These are phyloP conservation scores for Dendrobium officinale DNA, from an alignment of 106 monocot genomes.

Conservation along the genomic window DNA sequence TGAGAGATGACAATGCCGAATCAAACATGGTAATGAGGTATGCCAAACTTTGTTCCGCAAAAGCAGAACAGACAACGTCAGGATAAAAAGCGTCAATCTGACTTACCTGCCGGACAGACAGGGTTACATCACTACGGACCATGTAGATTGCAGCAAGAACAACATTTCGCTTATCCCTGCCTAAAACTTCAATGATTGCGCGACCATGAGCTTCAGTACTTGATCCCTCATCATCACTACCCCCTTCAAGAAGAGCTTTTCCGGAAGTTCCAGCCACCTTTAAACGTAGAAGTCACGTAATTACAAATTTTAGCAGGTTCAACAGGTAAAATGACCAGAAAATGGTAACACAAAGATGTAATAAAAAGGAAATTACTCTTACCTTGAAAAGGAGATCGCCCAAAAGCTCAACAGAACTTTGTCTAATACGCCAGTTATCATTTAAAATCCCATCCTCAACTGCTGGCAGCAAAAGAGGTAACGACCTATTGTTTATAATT, in stretches of 20 bases:
- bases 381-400: slow-evolving; percentile 99
- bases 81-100: not conserved
- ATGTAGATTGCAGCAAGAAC: slow-evolving; percentile 98
- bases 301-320: not conserved
- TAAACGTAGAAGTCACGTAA: slow-evolving; percentile 10
- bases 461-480: slow-evolving; percentile 86
- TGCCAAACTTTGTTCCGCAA: not conserved
- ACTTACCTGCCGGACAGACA: slow-evolving; percentile 91
- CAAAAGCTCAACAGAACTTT: slow-evolving; percentile 94
- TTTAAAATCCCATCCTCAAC: slow-evolving; percentile 97
- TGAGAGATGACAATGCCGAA: slow-evolving; percentile 18
- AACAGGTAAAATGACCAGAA: not conserved
- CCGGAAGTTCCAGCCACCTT: slow-evolving; percentile 98
- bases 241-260: slow-evolving; percentile 94
- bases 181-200: slow-evolving; percentile 94
- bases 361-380: not conserved
- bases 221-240: slow-evolving; percentile 97
- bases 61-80: not conserved
- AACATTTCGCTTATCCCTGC: slow-evolving; percentile 78
- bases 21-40: not conserved
- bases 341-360: not conserved
- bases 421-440: slow-evolving; percentile 99
- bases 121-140: slow-evolving; percentile 91
- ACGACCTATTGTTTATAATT: slow-evolving; percentile 43
- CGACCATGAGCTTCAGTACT: slow-evolving; percentile 99